Evolutionary conservation across 345 rosid genomes (phyloP), one percentile per base, ranked within the genome.

Genomic region (Corymbia maculata): DNA sequence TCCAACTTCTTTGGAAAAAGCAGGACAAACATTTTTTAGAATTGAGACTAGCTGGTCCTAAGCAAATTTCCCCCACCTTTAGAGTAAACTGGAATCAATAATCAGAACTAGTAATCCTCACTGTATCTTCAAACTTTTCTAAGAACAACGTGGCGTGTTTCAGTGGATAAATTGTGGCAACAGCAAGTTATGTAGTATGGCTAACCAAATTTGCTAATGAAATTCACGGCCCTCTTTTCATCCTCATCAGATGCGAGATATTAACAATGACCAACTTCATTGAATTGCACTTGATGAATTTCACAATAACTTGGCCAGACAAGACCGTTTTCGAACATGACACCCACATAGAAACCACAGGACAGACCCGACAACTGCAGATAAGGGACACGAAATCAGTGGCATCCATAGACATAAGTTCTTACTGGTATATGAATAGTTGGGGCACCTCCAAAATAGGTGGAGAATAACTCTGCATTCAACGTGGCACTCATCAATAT

Each of bases 401-500:
- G 89, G 86, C 42, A 85, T 88, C 85, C 79, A 79, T 36, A 44
- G 26, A 75, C 8, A 4, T 10, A 75, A 36, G 47, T 36, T 70
- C 94, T 95, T 92, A 98, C 99, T 6, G 99, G 99, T 89, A 98
- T 95, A 90, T 96, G 99, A 91, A 98, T 97, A 51, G 93, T 93
- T 79, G 98, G 99, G 68, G 98, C 98, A 87, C 93, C 98, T 57
- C 97, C 96, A 95, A 92, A 98, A 91, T 94, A 98, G 92, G 90
- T 94, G 80, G 99, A 98, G 89, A 98, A 98, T 30, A 98, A 95
- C 90, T 98, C 99, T 5, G 99, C 99, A 92, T 98, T 98, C 92
- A 98, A 88, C 79, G 99, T 98, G 79, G 99, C 99, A 93, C 99
- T 98, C 99, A 98, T 98, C 86, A 98, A 94, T 92, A 98, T 93